Base-by-base conservation (phyloP, 2,329 filamentous ascomycete genomes). In the Exophiala dermatitidis region DNA sequence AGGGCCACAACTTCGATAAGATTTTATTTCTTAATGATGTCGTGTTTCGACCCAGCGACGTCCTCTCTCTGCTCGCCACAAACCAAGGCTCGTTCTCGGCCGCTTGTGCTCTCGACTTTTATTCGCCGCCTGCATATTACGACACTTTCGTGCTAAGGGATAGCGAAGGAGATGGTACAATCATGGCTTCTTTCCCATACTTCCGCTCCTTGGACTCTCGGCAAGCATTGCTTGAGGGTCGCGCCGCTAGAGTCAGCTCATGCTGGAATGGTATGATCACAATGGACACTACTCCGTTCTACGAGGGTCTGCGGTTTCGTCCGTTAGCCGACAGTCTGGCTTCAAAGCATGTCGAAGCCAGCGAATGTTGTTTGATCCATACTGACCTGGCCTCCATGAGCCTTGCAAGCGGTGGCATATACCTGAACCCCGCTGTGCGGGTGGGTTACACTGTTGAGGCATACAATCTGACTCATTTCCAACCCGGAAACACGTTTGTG, bases 91-190 rank as follows among this genome's bases (percentile, higher is more conserved):
- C 71, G 10, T 89, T 88, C 61, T 79, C 82, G 3, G 82, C 85
- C 0, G 83, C 83, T 2, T 90, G 86, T 63, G 83, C 83, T 0
- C 70, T 87, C 34, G 86, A 90, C 69, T 88, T 83, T 62, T 79
- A 82, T 57, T 59, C 57, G n/a, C 77, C 79, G 50, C 80, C 85
- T 58, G 74, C 79, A 38, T 86, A 82, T 65, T 89, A 90, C 67
- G 86, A 90, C 66, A 81, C 84, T 0, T 89, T 86, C 66, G 86
- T 85, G 1, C 80, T 83, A 19, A 76, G 86, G 9, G 86, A 89
- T 62, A 70, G 73, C 2, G 77, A 86, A 54, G 84, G 85, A 1
- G 78, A 79, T 60, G 77, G 77, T 30, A 76, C 81, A 33, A 78
- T 85, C 3, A 74, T 85, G 38, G 79, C 82, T 1, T 79, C 84